These are phyloP conservation scores for Xylariaceae sp. DNA, from an alignment of 2,329 filamentous ascomycete species.

Conservation along the genomic window DNA sequence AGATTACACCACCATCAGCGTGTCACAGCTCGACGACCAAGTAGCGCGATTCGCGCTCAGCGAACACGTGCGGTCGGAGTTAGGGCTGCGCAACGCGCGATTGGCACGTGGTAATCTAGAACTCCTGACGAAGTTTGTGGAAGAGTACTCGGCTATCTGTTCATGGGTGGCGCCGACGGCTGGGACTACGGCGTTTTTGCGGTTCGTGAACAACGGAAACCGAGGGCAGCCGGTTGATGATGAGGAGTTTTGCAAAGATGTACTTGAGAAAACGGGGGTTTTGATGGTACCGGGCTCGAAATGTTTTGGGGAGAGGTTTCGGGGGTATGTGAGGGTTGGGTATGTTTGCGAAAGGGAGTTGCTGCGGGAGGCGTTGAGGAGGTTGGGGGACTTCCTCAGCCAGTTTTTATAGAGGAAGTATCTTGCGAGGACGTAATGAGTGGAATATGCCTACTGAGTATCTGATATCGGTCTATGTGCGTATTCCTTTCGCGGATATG, in stretches of 20 bases:
- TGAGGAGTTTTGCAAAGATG: constrained; percentile 61
- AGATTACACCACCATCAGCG: constrained; percentile 82
- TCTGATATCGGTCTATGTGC: too few species aligned
- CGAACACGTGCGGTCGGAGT: constrained; percentile 34
- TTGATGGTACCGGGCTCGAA: constrained; percentile 67
- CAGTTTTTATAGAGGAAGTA: constrained; percentile 23
- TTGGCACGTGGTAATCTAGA: constrained; percentile 57
- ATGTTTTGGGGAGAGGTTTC: constrained; percentile 65
- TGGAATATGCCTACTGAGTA: too few species aligned
- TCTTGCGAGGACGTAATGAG: background rate
- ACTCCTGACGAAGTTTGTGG: constrained; percentile 56
- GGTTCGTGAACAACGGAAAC: constrained; percentile 40
- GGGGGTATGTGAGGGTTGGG: constrained; percentile 71
- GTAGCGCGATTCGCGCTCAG: constrained; percentile 71
- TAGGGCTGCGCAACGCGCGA: constrained; percentile 54
- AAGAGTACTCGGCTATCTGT: constrained; percentile 54
- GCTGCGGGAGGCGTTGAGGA: constrained; percentile 59
- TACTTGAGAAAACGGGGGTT: constrained; percentile 64
- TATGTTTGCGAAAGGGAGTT: constrained; percentile 67
- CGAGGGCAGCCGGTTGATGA: constrained; percentile 58
- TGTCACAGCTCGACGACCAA: constrained; percentile 75
- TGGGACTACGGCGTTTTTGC: constrained; percentile 74
- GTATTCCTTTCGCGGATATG: too few species aligned
- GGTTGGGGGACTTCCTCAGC: constrained; percentile 38
- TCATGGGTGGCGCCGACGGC: constrained; percentile 67